Base-by-base conservation (phyloP, 2,329 filamentous ascomycete genomes). In the Fusarium tuaranense region DNA sequence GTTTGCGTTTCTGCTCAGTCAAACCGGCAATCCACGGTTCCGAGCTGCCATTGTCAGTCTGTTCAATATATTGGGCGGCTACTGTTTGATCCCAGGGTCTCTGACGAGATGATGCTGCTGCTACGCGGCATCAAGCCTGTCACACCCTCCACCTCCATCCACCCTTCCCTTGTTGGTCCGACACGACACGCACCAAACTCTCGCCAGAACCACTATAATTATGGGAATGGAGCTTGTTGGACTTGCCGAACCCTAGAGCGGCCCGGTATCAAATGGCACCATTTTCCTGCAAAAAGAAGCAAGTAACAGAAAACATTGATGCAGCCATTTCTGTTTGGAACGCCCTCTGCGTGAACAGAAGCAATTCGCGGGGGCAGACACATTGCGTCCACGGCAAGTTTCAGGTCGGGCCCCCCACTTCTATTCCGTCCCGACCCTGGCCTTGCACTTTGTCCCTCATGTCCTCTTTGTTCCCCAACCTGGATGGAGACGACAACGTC, bases 331-430 rank as follows among this genome's bases (percentile, higher is more conserved):
- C 64, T 70, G 65, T 70, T 65, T 71, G 57, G 69, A 63, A 65
- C 64, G 66, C 51, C 62, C 62, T 73, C 27, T 57, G 51, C 58
- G 63, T 44, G 10, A 53, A 55, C 65, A 71, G 63, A 78, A 75
- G 73, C 68, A 78, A 78, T 78, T 75, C 72, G 63, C 62, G 65
- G 72, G 74, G 59, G 59, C 48, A 60, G 63, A 65, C 67, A 65
- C 64, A 68, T 53, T 64, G 68, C 59, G 63, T 57, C 74, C 61
- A 70, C 57, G 75, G 74, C 70, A 72, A 57, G 77, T 78, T 78
- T 78, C 77, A 78, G 77, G 76, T 75, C 51, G 48, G 38, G 53
- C 59, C 65, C 55, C 71, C 71, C 69, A 68, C 67, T 65, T 58
- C 44, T 58, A 2, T 30, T 69, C 57, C 55, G 46, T 39, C 57